Conservation (phyloP, 768 basidiomycete species). For the Hericium erinaceus region DNA sequence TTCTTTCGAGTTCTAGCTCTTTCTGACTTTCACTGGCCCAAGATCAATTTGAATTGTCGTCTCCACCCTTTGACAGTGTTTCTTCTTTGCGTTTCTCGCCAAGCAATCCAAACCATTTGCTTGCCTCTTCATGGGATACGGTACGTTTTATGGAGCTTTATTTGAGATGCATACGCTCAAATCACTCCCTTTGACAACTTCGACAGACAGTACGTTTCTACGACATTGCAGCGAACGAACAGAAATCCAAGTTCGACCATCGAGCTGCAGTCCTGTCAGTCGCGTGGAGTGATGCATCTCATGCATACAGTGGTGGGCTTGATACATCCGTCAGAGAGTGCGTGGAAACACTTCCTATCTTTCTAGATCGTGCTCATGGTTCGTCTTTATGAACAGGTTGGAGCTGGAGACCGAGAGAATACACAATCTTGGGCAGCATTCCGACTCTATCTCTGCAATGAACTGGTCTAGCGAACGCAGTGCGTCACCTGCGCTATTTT, state of each 20-base stretch:
- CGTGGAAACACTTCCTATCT: conserved; percentile 20
- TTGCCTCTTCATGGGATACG: conserved; percentile 90
- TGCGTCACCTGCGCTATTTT: conserved; percentile 24
- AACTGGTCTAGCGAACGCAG: conserved; percentile 58
- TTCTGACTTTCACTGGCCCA: neutral
- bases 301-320: conserved; percentile 80
- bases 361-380: neutral
- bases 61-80: conserved; percentile 80
- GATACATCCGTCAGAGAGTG: conserved; percentile 80
- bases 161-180: conserved; percentile 4
- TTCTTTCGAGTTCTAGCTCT: too few relatives aligned
- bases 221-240: conserved; percentile 46
- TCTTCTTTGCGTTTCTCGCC: conserved; percentile 78
- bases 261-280: conserved; percentile 84
- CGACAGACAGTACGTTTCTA: too few relatives aligned
- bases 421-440: conserved; percentile 70
- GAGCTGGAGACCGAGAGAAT: conserved; percentile 69
- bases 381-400: conserved; percentile 39
- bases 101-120: conserved; percentile 62
- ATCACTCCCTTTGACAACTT: conserved; percentile 23
- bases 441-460: conserved; percentile 71
- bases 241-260: conserved; percentile 78
- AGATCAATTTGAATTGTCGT: conserved; percentile 36
- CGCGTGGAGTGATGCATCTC: conserved; percentile 55
- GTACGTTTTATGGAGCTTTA: conserved; percentile 31